Conservation (phyloP, 2,329 filamentous ascomycete species). For the Trichoderma atroviride region DNA sequence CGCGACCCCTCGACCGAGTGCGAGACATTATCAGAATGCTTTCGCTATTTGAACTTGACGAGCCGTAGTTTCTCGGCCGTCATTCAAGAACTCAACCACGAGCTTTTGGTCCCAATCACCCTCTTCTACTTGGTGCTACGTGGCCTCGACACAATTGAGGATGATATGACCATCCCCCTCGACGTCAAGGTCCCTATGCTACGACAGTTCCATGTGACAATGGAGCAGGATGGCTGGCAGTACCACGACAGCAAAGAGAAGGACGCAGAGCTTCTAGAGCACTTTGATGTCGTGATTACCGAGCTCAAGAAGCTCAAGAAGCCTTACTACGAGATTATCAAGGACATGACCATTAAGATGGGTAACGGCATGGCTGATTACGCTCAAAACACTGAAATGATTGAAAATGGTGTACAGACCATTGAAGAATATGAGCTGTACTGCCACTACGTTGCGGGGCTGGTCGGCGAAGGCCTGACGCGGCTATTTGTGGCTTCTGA, state of each 20-base stretch:
- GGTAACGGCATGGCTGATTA: slow-evolving; percentile 99
- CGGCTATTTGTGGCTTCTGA: slow-evolving; percentile 84
- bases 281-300: slow-evolving; percentile 83
- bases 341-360: slow-evolving; percentile 92
- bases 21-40: slow-evolving; percentile 76
- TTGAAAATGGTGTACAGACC: slow-evolving; percentile 77
- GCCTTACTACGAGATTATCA: slow-evolving; percentile 82
- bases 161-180: slow-evolving; percentile 90
- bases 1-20: slow-evolving; percentile 78
- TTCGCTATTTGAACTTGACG: slow-evolving; percentile 81
- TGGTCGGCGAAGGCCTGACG: slow-evolving; percentile 94
- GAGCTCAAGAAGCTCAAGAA: slow-evolving; percentile 80
- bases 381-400: slow-evolving; percentile 78
- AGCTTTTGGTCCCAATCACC: slow-evolving; percentile 84
- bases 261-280: slow-evolving; percentile 85
- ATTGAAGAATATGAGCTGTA: slow-evolving; percentile 92
- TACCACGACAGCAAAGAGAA: slow-evolving; percentile 91
- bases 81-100: slow-evolving; percentile 93
- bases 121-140: slow-evolving; percentile 93
- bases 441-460: slow-evolving; percentile 96
- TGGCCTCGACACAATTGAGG: slow-evolving; percentile 96
- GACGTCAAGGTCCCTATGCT: slow-evolving; percentile 83
- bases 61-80: slow-evolving; percentile 92
- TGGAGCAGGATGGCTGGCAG: slow-evolving; percentile 87
- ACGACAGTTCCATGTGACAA: slow-evolving; percentile 75